phyloP scores from a whole-genome alignment of 257 asterid genomes.

The Mentha longifolia region DNA sequence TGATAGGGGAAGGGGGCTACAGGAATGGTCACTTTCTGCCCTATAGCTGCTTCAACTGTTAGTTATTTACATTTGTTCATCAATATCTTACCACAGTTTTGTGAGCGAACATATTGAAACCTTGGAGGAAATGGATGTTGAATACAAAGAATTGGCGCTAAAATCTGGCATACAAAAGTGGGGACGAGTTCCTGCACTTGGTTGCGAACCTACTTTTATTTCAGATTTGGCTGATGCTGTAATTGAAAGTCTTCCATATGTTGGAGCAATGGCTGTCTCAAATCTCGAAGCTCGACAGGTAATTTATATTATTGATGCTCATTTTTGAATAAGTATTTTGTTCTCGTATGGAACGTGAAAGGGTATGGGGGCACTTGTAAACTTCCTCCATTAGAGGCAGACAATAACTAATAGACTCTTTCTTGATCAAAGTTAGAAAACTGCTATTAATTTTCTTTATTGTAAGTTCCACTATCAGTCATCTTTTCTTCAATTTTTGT shows the following conservation, averaged over 20 bases:
- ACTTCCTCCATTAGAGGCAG: conserved; percentile 7
- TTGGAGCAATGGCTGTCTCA: conserved; percentile 99
- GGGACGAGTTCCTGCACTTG: conserved; percentile 99
- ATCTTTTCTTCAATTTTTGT: conserved; percentile 1
- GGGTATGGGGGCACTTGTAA: background rate
- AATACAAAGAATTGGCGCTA: conserved; percentile 94
- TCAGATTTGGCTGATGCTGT: conserved; percentile 98
- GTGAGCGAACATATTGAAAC: conserved; percentile 99
- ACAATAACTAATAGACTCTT: background rate
- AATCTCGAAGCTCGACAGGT: conserved; percentile 99
- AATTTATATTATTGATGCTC: conserved; percentile 5
- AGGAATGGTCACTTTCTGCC: background rate
- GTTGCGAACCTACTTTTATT: conserved; percentile 91
- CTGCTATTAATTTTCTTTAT: background rate
- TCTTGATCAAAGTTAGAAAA: background rate
- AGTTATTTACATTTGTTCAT: conserved; percentile 26
- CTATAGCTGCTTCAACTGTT: conserved; percentile 33
- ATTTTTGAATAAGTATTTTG: background rate
- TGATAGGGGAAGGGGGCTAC: conserved; percentile 2
- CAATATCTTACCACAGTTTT: conserved; percentile 56
- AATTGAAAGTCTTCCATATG: conserved; percentile 97
- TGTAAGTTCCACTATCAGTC: background rate
- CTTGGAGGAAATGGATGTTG: conserved; percentile 98
- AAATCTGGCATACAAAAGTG: conserved; percentile 94
- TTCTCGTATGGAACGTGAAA: conserved; percentile 15